Base-by-base conservation (phyloP, 2,329 filamentous ascomycete genomes). In the Thelonectria blattea region DNA sequence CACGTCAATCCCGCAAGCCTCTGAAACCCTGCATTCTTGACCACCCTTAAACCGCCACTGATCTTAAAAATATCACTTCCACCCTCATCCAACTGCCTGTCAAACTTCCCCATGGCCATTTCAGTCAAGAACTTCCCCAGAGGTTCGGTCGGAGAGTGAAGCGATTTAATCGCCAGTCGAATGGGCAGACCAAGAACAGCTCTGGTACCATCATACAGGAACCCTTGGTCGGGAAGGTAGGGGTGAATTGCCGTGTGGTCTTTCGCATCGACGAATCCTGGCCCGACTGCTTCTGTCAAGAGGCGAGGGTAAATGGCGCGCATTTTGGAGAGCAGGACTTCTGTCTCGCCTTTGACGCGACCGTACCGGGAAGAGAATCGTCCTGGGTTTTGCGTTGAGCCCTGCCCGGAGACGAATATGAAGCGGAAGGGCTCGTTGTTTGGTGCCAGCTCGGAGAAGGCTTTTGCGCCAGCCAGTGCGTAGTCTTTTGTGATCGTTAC, bases 401-500 rank as follows among this genome's bases (percentile, higher is more conserved):
- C 86, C 52, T 79, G 76, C 49, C 88, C 89, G 0, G 90, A 92
- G 32, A 93, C 83, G 70, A 87, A 90, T 63, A 92, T 80, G 73
- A 92, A 93, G 52, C 85, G 85, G 74, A 92, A 88, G 0, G 86
- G 83, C 41, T 79, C 70, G 5, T 75, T 71, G 14, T 75, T 74
- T 2, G 71, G 65, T 0, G 69, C 58, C 12, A 88, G 74, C 0
- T 72, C 72, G 1, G 80, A 72, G 67, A 91, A 88, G 12, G 87
- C 85, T 60, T 80, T 78, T 1, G 88, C 89, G 0, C 88, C 88
- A 2, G 81, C 83, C 1, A 92, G 70, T 1, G 90, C 75, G 71
- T 87, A 92, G 70, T 87, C 83, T 60, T 86, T 81, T 0, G 90
- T 92, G 70, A 93, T 90, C 52, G 83, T 82, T 47, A 86, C 76